phyloP scores from a whole-genome alignment of 2,329 filamentous ascomycete species.

The Sarocladium strictum region DNA sequence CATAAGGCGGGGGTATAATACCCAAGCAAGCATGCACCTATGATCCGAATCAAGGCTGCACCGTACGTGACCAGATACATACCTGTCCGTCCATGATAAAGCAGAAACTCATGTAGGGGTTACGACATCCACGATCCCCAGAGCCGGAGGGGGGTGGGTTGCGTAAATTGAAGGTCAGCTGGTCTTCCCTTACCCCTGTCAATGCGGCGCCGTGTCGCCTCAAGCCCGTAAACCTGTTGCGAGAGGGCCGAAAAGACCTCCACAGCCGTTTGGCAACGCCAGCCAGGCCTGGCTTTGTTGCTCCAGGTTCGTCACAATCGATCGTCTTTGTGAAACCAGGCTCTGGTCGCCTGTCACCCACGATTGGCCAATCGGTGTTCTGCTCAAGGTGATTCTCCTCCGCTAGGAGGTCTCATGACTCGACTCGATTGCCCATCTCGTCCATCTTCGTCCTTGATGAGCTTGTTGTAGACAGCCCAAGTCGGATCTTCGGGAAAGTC shows the following conservation, averaged over 20 bases:
- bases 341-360: background rate
- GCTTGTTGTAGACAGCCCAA: background rate
- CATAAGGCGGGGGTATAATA: too few species aligned
- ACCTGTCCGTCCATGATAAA: background rate
- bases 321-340: conserved; percentile 4
- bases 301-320: conserved; percentile 2
- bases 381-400: background rate
- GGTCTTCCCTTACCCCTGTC: conserved; percentile 3
- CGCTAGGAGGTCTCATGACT: conserved; percentile 5
- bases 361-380: background rate
- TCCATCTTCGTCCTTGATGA: background rate
- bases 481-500: background rate
- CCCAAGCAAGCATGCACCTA: too few species aligned
- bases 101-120: background rate
- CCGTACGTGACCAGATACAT: background rate
- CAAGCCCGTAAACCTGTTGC: conserved; percentile 6
- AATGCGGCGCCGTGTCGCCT: background rate
- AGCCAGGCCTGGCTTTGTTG: background rate
- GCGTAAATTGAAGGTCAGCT: conserved; percentile 4
- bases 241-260: background rate
- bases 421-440: background rate
- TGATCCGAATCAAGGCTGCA: background rate
- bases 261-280: background rate
- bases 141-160: background rate
- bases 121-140: background rate